Evolutionary conservation across 345 rosid species (phyloP).

Genomic region (Eucalyptus regnans): DNA sequence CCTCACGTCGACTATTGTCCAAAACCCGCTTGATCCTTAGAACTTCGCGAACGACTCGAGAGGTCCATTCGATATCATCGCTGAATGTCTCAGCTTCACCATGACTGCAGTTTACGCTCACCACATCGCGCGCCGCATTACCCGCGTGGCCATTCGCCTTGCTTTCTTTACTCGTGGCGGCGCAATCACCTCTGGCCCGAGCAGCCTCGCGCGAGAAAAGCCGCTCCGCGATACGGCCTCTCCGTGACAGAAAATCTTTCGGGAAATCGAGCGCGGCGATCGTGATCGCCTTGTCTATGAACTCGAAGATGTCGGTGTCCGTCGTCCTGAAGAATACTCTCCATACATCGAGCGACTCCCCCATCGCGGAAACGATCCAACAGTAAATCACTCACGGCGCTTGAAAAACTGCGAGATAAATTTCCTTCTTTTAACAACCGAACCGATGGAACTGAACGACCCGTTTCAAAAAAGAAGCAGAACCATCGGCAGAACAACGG

Average conservation of each 20-base stretch:
- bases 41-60: conserved; percentile 45
- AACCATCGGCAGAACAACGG: background rate
- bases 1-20: background rate
- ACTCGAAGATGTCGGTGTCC: conserved; percentile 50
- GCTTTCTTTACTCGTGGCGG: conserved; percentile 35
- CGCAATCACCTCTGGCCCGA: conserved; percentile 9
- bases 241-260: conserved; percentile 30
- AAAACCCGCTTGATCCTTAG: conserved; percentile 34
- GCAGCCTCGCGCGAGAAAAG: conserved; percentile 34
- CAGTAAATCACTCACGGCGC: background rate
- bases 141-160: conserved; percentile 37
- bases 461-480: background rate
- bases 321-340: conserved; percentile 58
- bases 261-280: conserved; percentile 74
- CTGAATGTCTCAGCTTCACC: conserved; percentile 75
- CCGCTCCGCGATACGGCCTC: conserved; percentile 63
- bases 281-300: conserved; percentile 62
- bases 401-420: background rate
- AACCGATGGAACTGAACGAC: background rate
- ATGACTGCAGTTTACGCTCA: conserved; percentile 36
- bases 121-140: conserved; percentile 3
- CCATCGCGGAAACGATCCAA: background rate
- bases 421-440: background rate
- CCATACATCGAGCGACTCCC: conserved; percentile 44
- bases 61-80: conserved; percentile 57